Base-by-base conservation (phyloP, 495 filamentous ascomycete species). In the Talaromyces stipitatus region DNA sequence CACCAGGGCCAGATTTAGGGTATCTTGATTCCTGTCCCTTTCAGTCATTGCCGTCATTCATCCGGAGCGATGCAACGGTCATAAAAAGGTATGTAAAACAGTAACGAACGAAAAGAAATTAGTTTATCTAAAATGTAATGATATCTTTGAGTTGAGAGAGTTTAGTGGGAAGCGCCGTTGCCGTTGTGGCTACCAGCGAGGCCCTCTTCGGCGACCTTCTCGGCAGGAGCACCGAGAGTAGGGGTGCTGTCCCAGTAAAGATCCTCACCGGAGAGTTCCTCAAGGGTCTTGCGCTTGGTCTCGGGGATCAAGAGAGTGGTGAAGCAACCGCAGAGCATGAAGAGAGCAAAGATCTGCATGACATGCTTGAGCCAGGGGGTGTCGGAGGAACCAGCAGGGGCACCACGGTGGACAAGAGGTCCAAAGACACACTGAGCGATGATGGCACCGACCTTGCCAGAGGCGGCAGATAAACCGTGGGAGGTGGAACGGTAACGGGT, bases 401-500 rank as follows among this genome's bases (percentile, higher is more conserved):
- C 69, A 10, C 75, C 75, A n/a, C 63, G 63, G 51, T 70, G 64
- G 2, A 69, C 69, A 22, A 78, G 66, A n/a, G 76, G 76, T 0
- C 75, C 76, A 52, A 79, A 78, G 32, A 79, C 73, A 53, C 75
- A 79, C 54, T 76, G 69, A 4, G 66, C 69, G 28, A 79, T 70
- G 50, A 79, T 92, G 52, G 90, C 86, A 8, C 90, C 89, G 12
- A 94, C 66, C 66, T 96, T 96, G 33, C 91, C 91, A 2, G 85
- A 76, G 0, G 86, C 90, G 11, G 90, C 91, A 4, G 85, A 90
- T 66, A 96, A 79, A 50, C 91, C 91, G 70, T 95, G 90, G 3
- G 87, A 87, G 28, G 89, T 90, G 8, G 85, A 87, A 3, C 91
- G 81, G 66, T 92, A 94, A 43, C 90, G 84, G 4, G 91, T 95